A percentile compares a stretch with the other conserved stretches of the same genome.
phyloP scores from a whole-genome alignment of 345 rosid species.

The Psidium friedrichsthalianum region DNA sequence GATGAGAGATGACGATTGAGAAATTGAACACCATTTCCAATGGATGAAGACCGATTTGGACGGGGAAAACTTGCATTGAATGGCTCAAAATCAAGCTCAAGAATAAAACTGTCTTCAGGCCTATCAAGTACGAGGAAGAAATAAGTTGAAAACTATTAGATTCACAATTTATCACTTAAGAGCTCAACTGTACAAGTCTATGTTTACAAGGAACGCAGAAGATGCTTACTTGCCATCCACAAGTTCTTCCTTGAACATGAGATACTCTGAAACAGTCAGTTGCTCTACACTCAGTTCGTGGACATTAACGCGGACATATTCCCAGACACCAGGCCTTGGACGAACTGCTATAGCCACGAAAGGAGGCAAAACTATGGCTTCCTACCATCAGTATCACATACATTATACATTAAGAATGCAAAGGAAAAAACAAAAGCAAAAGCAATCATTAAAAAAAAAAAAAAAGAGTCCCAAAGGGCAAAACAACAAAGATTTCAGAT shows the following conservation, averaged over 20 bases:
- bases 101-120: constrained; percentile 33
- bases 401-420: background rate
- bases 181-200: background rate
- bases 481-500: background rate
- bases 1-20: constrained; percentile 97
- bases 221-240: constrained; percentile 61
- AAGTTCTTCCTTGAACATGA: constrained; percentile 80
- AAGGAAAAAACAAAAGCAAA: background rate
- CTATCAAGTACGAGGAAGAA: constrained; percentile 7
- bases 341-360: constrained; percentile 89
- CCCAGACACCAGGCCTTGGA: constrained; percentile 99
- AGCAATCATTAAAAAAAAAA: background rate
- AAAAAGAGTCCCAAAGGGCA: background rate
- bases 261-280: constrained; percentile 70
- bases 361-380: constrained; percentile 92
- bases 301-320: constrained; percentile 85
- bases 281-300: constrained; percentile 81
- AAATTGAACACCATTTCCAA: constrained; percentile 99
- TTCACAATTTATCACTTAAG: background rate
- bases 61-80: constrained; percentile 86
- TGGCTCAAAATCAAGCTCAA: constrained; percentile 97
- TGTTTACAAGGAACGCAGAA: background rate
- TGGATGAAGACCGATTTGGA: constrained; percentile 82
- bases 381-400: constrained; percentile 26
- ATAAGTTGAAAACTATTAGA: background rate